Evolutionary conservation across 371 early-diverging fungal species (phyloP), one percentile per base, ranked within the genome.

Genomic region (Mucor indicus): DNA sequence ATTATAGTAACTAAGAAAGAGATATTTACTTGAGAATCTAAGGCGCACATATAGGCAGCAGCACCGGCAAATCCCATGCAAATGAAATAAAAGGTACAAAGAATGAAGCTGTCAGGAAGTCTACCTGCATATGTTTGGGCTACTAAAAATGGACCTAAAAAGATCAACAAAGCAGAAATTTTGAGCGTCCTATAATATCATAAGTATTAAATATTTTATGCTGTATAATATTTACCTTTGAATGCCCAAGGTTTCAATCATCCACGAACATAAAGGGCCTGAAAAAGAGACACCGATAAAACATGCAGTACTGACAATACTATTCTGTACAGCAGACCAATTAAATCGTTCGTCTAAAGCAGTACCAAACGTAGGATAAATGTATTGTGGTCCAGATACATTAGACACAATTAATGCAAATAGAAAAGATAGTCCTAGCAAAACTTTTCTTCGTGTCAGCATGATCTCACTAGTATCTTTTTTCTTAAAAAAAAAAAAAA

Each of bases 251-350:
- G 40, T 53, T 22, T 67, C 68, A 29, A 74, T 48, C 52, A 67
- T 39, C 63, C 60, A 64, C n/a, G 74, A 59, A 61, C 62, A 58
- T 15, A 74, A 22, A 16, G 74, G 74, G 1, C 74, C 74, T 22
- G 74, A 74, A 43, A 69, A 74, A 4, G 70, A 69, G 6, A 70
- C 63, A 19, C 74, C 74, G 11, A 74, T 30, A 40, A 74, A 74
- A 24, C 61, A 61, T 11, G 74, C 67, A 13, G 74, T 74, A 43
- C 70, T 74, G 53, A 74, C 74, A 25, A 74, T 25, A 51, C 74
- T 74, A 37, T 67, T 65, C 24, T 69, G 59, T 13, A 74, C 11
- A 11, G 68, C 63, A 17, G 68, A 40, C 74, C 74, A 74, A 17
- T 56, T 41, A 27, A 74, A 69, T 16, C 60, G 43, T 21, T 64